Evolutionary conservation across 108 stramenopile species (phyloP).

Genomic region (Cyclotella atomus): DNA sequence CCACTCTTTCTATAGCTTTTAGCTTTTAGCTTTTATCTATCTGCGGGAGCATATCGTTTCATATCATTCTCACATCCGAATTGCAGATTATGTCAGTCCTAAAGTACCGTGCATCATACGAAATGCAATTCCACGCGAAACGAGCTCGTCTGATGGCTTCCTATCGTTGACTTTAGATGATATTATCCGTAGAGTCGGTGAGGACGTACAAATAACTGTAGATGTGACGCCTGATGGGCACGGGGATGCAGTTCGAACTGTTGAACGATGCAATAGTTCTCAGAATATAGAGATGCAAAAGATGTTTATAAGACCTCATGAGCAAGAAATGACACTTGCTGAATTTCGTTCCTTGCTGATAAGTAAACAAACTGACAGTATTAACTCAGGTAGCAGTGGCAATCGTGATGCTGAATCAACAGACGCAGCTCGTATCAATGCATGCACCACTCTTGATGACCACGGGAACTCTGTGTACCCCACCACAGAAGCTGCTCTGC

Average conservation of each 20-base stretch:
- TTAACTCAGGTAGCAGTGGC: too few species aligned
- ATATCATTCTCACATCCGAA: too few species aligned
- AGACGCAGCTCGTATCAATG: too few species aligned
- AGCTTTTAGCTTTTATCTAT: background rate
- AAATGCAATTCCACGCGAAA: slow-evolving; percentile 51
- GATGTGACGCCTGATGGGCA: slow-evolving; percentile 95
- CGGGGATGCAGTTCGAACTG: slow-evolving; percentile 80
- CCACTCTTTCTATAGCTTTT: background rate
- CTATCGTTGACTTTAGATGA: slow-evolving; percentile 69
- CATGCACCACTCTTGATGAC: too few species aligned
- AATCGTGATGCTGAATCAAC: background rate
- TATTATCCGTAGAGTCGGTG: slow-evolving; percentile 44
- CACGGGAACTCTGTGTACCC: background rate
- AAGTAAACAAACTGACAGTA: background rate
- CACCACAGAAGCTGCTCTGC: background rate
- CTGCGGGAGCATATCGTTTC: too few species aligned
- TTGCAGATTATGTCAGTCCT: slow-evolving; percentile 58
- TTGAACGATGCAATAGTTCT: slow-evolving; percentile 11
- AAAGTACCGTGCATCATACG: slow-evolving; percentile 80
- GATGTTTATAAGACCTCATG: slow-evolving; percentile 86
- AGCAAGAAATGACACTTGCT: slow-evolving; percentile 66
- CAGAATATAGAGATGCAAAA: background rate
- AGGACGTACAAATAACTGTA: slow-evolving; percentile 54
- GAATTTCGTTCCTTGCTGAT: slow-evolving; percentile 62
- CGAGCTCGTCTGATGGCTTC: background rate